Base-by-base conservation (phyloP, 768 basidiomycete species). In the Rubroboletus pulcherrimus region DNA sequence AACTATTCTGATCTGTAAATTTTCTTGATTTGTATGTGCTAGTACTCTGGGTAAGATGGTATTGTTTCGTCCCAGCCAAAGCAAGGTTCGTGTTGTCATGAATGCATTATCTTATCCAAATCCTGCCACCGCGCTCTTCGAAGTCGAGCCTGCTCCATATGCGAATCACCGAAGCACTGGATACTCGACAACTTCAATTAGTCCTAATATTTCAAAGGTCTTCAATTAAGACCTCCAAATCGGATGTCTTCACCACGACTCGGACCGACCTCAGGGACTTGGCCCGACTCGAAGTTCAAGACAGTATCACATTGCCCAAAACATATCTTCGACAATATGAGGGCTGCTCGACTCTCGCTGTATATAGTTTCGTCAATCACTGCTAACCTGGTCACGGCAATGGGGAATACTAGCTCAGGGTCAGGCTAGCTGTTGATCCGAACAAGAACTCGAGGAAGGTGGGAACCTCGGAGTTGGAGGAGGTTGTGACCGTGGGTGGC, bases 1-100 rank as follows among this genome's bases (percentile, higher is more conserved):
- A 54, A 57, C 50, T 38, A 17, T 46, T 38, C 41, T 51, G 40
- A 51, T 60, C 39, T 58, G 51, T 58, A 38, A 39, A 21, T 41
- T 44, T 44, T 51, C 31, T 39, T 49, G 49, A 30, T 54, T 57
- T 50, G 54, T 41, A 31, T 54, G 34, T 55, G n/a, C 26, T 33
- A 31, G 47, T 26, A 35, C 17, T 42, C 40, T 55, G 46, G 37
- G 38, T 39, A 49, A 34, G 12, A 7, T 31, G 17, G 34, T 41
- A 41, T 44, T 12, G 41, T 34, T 55, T 51, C 19, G 43, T 54
- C n/a, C 37, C 33, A 49, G 34, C 31, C 43, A 48, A 24, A 29
- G 31, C 11, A n/a, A 30, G 29, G 17, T 17, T 29, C 43, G 7
- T 43, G 38, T n/a, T 39, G 17, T 39, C 41, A 42, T 8, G 41